Conservation (phyloP, 345 rosid species). For the Xanthoceras sorbifolium region DNA sequence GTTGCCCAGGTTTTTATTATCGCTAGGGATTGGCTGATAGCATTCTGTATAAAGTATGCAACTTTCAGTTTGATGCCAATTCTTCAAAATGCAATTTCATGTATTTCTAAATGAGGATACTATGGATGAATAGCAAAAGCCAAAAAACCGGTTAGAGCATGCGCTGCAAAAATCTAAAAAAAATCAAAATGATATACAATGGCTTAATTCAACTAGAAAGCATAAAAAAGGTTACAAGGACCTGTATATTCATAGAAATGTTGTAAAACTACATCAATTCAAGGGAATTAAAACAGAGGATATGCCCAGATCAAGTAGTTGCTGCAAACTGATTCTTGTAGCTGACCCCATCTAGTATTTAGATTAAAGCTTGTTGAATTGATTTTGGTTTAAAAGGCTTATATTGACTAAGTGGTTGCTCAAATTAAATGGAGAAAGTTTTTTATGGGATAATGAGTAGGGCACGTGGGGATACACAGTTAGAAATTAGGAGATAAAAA, state of each 20-base stretch:
- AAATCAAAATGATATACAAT: not conserved
- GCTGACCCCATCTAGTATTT: not conserved
- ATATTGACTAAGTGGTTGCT: not conserved
- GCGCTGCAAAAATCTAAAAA: too few relatives aligned
- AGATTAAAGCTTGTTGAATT: not conserved
- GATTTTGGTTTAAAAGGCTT: not conserved
- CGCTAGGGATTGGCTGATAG: too few relatives aligned
- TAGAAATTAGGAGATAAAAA: not conserved
- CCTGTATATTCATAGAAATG: not conserved
- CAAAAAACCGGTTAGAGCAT: not conserved
- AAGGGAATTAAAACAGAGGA: not conserved
- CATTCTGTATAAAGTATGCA: too few relatives aligned
- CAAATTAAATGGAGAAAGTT: not conserved
- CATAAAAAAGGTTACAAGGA: not conserved
- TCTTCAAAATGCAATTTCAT: too few relatives aligned
- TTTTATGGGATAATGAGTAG: not conserved
- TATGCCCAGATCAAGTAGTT: not conserved
- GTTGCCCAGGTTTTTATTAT: too few relatives aligned
- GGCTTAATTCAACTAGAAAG: not conserved
- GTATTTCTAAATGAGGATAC: not conserved
- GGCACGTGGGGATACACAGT: not conserved
- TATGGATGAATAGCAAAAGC: not conserved
- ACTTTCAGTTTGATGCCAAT: too few relatives aligned
- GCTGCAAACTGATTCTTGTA: not conserved
- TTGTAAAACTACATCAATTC: not conserved